phyloP scores from a whole-genome alignment of 345 rosid species.

The Turritis glabra region DNA sequence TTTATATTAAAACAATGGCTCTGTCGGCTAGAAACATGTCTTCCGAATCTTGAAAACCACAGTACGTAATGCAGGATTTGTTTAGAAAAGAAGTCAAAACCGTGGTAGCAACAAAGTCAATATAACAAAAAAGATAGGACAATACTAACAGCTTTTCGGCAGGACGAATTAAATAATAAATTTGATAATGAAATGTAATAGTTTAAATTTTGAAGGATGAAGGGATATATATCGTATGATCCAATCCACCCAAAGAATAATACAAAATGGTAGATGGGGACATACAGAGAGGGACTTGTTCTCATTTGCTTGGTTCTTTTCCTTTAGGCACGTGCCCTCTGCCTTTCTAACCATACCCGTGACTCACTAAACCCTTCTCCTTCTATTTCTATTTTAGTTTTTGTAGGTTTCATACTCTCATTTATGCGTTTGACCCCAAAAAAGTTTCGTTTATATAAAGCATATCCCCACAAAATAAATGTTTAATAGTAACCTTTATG shows the following conservation, averaged over 20 bases:
- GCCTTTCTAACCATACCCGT: conserved; percentile 34
- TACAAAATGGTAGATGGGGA: conserved; percentile 32
- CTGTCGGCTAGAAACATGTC: background rate
- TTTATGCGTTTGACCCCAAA: background rate
- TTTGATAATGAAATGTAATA: background rate
- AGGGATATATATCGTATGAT: background rate
- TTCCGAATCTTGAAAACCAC: background rate
- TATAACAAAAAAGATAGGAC: conserved; percentile 23
- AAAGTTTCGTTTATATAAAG: background rate
- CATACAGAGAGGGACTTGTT: conserved; percentile 31
- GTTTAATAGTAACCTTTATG: background rate
- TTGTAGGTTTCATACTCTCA: background rate
- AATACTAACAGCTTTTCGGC: conserved; percentile 15
- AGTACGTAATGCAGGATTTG: background rate
- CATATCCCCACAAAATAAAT: background rate
- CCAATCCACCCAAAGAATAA: conserved; percentile 10
- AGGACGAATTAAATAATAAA: background rate
- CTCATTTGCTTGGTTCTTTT: conserved; percentile 34
- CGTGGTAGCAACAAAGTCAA: conserved; percentile 5
- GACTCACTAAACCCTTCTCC: conserved; percentile 4
- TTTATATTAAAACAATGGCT: too few relatives aligned
- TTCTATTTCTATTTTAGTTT: background rate
- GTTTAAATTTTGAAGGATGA: conserved; percentile 7
- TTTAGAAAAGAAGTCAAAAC: conserved; percentile 5
- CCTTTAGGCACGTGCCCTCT: conserved; percentile 28